Percentiles rank a stretch among this genome's conserved stretches.
phyloP scores from a whole-genome alignment of 257 asterid species.

The Ballota nigra region DNA sequence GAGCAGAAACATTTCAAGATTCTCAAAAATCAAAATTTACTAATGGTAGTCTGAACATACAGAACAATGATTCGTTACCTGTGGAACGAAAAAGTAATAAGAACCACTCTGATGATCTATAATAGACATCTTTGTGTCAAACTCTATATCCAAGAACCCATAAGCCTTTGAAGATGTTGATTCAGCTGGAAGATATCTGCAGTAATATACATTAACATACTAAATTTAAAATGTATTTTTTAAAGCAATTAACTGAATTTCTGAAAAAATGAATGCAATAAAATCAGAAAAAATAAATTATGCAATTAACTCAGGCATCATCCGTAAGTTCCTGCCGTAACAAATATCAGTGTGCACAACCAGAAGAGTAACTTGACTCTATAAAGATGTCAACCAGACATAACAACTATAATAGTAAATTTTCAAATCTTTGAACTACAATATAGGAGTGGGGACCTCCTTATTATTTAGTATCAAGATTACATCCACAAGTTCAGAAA shows the following conservation, averaged over 20 bases:
- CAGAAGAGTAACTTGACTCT: no score
- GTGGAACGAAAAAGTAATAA: slow-evolving; percentile 71
- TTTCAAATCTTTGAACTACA: no score
- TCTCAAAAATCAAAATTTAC: neutral
- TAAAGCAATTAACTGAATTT: neutral
- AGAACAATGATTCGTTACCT: slow-evolving; percentile 39
- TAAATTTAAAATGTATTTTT: neutral
- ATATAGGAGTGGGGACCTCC: no score
- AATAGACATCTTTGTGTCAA: slow-evolving; percentile 42
- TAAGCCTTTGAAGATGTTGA: slow-evolving; percentile 68
- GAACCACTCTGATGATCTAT: slow-evolving; percentile 59
- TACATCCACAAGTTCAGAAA: neutral
- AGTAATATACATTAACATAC: slow-evolving; percentile 22
- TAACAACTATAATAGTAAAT: no score
- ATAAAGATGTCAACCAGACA: no score
- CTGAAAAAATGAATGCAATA: neutral
- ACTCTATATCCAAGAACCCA: slow-evolving; percentile 65
- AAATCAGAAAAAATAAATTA: no score
- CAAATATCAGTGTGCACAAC: no score
- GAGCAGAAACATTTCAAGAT: neutral
- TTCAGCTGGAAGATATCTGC: slow-evolving; percentile 59
- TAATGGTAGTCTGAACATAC: slow-evolving; percentile 11
- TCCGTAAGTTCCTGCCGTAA: no score
- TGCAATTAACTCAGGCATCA: no score
- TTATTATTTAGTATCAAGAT: neutral